These are phyloP conservation scores for Platanus orientalis DNA, from an alignment of 164 flowering plant genomes.

Conservation along the genomic window DNA sequence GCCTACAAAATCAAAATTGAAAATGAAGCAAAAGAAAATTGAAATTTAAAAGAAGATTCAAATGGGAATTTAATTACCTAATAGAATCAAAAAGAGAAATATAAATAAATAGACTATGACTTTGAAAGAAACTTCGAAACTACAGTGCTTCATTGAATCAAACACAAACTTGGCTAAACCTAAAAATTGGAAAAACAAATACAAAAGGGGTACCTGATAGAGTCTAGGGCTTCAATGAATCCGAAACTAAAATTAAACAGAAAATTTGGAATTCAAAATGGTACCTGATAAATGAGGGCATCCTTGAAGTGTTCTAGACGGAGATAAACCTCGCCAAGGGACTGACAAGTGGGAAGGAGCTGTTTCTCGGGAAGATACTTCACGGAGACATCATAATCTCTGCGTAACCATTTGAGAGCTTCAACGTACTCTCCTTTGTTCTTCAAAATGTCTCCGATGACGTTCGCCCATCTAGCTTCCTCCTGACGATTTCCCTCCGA, in stretches of 20 bases:
- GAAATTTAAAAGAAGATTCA: neutral
- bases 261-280: neutral
- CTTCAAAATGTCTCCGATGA: slow-evolving; percentile 78
- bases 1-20: too few species aligned
- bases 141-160: too few species aligned
- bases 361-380: slow-evolving; percentile 69
- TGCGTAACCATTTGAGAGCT: slow-evolving; percentile 80
- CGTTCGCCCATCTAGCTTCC: slow-evolving; percentile 95
- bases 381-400: slow-evolving; percentile 70
- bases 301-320: slow-evolving; percentile 58
- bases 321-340: slow-evolving; percentile 82
- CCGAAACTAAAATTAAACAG: neutral
- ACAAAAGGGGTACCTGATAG: too few species aligned
- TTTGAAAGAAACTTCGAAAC: neutral
- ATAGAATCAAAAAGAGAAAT: too few species aligned
- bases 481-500: slow-evolving; percentile 67
- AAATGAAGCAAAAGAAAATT: neutral
- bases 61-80: too few species aligned
- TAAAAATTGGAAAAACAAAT: too few species aligned
- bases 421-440: slow-evolving; percentile 80
- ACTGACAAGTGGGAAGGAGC: slow-evolving; percentile 81
- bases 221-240: slow-evolving; percentile 1
- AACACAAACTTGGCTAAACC: too few species aligned
- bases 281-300: slow-evolving; percentile 88
- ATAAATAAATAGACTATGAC: too few species aligned